Percentiles rank a stretch among this genome's conserved stretches.
phyloP scores from a whole-genome alignment of 2,329 filamentous ascomycete species.

The Sclerotinia glacialis region DNA sequence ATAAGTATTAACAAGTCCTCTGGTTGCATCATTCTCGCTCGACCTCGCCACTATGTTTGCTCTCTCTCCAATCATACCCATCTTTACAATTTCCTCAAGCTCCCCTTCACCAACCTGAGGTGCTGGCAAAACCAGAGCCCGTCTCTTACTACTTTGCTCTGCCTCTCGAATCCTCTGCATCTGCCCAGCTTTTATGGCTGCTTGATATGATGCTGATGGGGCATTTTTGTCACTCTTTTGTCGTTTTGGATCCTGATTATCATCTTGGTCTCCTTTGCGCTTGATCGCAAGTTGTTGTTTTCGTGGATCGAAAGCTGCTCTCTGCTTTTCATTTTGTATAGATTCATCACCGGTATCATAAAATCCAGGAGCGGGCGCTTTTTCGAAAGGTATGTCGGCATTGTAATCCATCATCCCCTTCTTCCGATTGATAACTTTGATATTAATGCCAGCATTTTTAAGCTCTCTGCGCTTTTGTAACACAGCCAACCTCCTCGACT shows the following conservation, averaged over 20 bases:
- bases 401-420: slow-evolving; percentile 99
- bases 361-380: slow-evolving; percentile 82
- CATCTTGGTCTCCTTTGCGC: slow-evolving; percentile 87
- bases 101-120: slow-evolving; percentile 92
- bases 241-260: slow-evolving; percentile 75
- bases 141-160: slow-evolving; percentile 92
- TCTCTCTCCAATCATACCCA: slow-evolving; percentile 90
- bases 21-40: slow-evolving; percentile 80
- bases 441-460: slow-evolving; percentile 97
- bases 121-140: slow-evolving; percentile 75
- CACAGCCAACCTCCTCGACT: slow-evolving; percentile 83
- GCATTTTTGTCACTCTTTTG: slow-evolving; percentile 85
- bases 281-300: slow-evolving; percentile 91
- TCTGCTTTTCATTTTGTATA: slow-evolving; percentile 74
- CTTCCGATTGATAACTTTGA: slow-evolving; percentile 89
- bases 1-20: slow-evolving; percentile 85
- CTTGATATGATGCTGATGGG: slow-evolving; percentile 74
- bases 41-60: slow-evolving; percentile 72
- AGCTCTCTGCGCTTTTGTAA: slow-evolving; percentile 94
- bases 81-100: slow-evolving; percentile 96
- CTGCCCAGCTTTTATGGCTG: slow-evolving; percentile 88
- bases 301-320: slow-evolving; percentile 82
- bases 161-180: slow-evolving; percentile 94
- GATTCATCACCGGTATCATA: slow-evolving; percentile 89
- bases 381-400: slow-evolving; percentile 97